Percentiles rank a stretch among this genome's conserved stretches.
Evolutionary conservation across 2,329 filamentous ascomycete genomes (phyloP).

Genomic region (Elsinoe ampelina): DNA sequence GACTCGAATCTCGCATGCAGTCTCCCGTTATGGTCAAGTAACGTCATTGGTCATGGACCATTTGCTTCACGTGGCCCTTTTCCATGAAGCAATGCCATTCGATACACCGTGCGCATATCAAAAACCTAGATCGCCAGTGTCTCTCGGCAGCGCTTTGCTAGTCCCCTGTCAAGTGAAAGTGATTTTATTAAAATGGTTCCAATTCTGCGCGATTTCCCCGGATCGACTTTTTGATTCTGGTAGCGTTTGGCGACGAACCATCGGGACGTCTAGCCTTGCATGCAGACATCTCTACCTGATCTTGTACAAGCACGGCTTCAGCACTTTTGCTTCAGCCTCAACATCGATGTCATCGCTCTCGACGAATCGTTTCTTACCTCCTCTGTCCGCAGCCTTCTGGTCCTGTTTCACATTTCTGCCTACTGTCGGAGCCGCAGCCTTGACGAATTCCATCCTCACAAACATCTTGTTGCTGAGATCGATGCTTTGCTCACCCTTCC

Average conservation of each 20-base stretch:
- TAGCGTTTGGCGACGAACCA: neutral
- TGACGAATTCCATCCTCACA: conserved; percentile 91
- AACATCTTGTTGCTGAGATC: conserved; percentile 97
- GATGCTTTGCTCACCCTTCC: conserved; percentile 53
- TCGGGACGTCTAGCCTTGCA: neutral
- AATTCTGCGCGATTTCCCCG: neutral
- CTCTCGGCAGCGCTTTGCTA: neutral
- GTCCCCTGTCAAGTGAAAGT: neutral
- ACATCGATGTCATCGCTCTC: conserved; percentile 48
- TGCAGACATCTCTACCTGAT: conserved; percentile 48
- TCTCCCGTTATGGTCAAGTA: neutral
- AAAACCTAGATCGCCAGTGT: neutral
- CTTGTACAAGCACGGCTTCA: conserved; percentile 97
- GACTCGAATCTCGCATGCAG: neutral
- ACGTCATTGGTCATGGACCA: neutral
- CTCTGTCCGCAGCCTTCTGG: conserved; percentile 27
- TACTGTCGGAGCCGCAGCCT: conserved; percentile 62
- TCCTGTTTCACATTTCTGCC: conserved; percentile 58
- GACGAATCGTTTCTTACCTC: conserved; percentile 46
- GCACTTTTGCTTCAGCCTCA: conserved; percentile 56
- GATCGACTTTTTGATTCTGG: conserved; percentile 2
- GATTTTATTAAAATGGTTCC: too few relatives aligned
- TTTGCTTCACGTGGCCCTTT: neutral
- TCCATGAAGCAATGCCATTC: neutral
- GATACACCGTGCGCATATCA: too few relatives aligned